Conservation (phyloP, 106 monocot species). For the Acanthochlamys bracteata region DNA sequence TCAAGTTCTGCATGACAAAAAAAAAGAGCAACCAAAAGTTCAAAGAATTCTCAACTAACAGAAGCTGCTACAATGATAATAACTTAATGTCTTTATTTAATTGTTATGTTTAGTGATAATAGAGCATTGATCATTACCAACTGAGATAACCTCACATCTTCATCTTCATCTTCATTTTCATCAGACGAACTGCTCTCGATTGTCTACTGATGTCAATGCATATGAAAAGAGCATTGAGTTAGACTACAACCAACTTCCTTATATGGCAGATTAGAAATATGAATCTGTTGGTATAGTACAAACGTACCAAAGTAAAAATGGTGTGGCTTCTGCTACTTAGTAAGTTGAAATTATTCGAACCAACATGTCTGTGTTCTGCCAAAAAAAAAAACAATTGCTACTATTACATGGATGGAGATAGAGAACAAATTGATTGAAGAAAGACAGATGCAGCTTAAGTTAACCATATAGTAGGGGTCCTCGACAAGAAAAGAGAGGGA, state of each 20-base stretch:
- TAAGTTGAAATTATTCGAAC: conserved; percentile 94
- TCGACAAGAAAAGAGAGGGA: no score
- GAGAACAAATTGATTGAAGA: no score
- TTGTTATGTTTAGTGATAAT: no score
- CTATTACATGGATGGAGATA: not conserved
- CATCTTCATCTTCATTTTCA: conserved; percentile 55
- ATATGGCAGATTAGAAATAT: no score
- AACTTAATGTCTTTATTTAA: no score
- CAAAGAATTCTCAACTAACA: not conserved
- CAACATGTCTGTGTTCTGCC: conserved; percentile 96
- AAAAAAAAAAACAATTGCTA: conserved; percentile 8
- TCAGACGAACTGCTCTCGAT: conserved; percentile 86
- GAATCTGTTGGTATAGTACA: no score
- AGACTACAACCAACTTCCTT: no score
- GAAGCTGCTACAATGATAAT: not conserved
- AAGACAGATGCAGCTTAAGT: no score
- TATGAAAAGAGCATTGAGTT: no score
- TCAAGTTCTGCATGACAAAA: conserved; percentile 65
- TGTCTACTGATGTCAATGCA: conserved; percentile 25
- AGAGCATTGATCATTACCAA: conserved; percentile 55
- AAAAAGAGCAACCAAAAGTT: not conserved
- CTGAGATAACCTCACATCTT: conserved; percentile 78
- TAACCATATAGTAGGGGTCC: no score
- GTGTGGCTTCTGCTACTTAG: conserved; percentile 94
- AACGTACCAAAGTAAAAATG: conserved; percentile 95